Percentiles rank a stretch among this genome's conserved stretches.
Evolutionary conservation across 2,329 filamentous ascomycete genomes (phyloP).

Genomic region (Trichoderma sp.): DNA sequence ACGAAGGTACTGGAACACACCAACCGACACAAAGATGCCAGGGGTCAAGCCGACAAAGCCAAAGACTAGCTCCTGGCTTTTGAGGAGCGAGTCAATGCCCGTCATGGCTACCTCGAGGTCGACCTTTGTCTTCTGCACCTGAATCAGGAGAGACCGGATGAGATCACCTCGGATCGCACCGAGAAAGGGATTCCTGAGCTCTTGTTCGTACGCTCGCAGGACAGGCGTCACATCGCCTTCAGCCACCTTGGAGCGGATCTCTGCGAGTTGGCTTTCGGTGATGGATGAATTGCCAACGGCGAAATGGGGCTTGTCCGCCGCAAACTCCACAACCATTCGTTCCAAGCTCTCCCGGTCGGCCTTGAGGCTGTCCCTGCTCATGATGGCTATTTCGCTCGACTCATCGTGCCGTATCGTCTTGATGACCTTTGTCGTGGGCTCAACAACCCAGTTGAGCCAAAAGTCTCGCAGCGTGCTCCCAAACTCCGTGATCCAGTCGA

Average conservation of each 20-base stretch:
- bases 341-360: slow-evolving; percentile 91
- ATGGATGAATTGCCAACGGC: slow-evolving; percentile 54
- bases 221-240: slow-evolving; percentile 94
- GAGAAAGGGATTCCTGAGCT: slow-evolving; percentile 77
- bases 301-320: slow-evolving; percentile 74
- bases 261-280: slow-evolving; percentile 68
- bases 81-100: slow-evolving; percentile 90
- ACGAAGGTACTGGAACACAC: slow-evolving; percentile 70
- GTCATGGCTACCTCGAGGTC: slow-evolving; percentile 95
- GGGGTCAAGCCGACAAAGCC: slow-evolving; percentile 95
- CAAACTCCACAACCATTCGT: slow-evolving; percentile 97
- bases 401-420: slow-evolving; percentile 92
- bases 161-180: slow-evolving; percentile 86
- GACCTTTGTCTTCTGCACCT: slow-evolving; percentile 98
- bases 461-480: slow-evolving; percentile 83
- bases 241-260: slow-evolving; percentile 77
- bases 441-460: slow-evolving; percentile 94
- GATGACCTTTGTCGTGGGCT: slow-evolving; percentile 79
- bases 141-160: slow-evolving; percentile 86
- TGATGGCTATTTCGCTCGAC: slow-evolving; percentile 90
- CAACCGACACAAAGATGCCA: slow-evolving; percentile 82
- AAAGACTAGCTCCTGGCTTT: slow-evolving; percentile 96
- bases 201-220: slow-evolving; percentile 85
- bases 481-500: slow-evolving; percentile 77
- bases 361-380: slow-evolving; percentile 89